Percentiles rank a stretch among this genome's conserved stretches.
These are phyloP conservation scores for Ceratocystis albifundus DNA, from an alignment of 2,329 filamentous ascomycete genomes.

Conservation along the genomic window DNA sequence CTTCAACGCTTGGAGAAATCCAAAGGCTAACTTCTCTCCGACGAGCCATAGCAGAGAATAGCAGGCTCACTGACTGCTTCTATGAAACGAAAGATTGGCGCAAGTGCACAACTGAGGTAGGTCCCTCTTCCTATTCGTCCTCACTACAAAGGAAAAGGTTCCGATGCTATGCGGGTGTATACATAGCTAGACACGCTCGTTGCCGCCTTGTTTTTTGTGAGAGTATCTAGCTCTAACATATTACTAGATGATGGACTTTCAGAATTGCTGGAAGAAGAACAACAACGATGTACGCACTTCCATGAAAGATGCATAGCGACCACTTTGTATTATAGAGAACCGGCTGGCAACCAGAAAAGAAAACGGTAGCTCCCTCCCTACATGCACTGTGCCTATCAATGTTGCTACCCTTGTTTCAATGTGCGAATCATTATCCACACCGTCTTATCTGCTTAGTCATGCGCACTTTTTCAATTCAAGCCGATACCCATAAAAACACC, in stretches of 20 bases:
- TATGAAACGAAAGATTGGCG: slow-evolving; percentile 95
- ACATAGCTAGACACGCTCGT: background rate
- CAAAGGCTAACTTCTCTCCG: background rate
- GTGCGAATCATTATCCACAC: background rate
- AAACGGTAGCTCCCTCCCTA: background rate
- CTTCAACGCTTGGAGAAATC: background rate
- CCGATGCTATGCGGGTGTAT: background rate
- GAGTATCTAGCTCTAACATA: background rate
- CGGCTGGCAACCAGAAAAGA: too few relatives aligned
- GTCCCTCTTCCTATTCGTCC: slow-evolving; percentile 27
- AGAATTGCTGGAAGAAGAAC: slow-evolving; percentile 80
- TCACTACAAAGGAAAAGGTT: background rate
- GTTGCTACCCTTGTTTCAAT: background rate
- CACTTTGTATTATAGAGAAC: background rate
- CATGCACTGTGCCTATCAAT: background rate
- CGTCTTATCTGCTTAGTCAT: slow-evolving; percentile 14
- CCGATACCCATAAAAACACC: background rate
- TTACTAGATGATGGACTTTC: slow-evolving; percentile 74
- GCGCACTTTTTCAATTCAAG: background rate
- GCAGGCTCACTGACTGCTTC: slow-evolving; percentile 87
- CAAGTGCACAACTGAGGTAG: slow-evolving; percentile 73
- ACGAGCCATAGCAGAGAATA: slow-evolving; percentile 59
- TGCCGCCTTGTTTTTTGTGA: background rate
- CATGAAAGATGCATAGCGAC: slow-evolving; percentile 50
- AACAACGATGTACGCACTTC: slow-evolving; percentile 75